A percentile compares a stretch with the other conserved stretches of the same genome.
phyloP scores from a whole-genome alignment of 2,329 filamentous ascomycete species.

The Nothomitra cinnamomea region DNA sequence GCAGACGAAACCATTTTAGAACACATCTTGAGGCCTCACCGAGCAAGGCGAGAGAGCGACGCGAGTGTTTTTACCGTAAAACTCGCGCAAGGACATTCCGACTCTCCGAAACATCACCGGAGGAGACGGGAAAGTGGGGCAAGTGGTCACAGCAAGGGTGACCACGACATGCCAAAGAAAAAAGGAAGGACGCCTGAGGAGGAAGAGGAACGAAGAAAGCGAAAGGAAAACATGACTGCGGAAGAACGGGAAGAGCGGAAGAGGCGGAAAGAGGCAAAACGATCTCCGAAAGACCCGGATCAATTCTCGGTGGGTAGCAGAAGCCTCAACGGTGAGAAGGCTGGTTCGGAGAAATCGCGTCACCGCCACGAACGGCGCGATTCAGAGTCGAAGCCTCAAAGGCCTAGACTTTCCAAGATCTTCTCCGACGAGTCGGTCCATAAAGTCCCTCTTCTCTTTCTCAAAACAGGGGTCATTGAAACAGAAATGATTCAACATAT shows the following conservation, averaged over 20 bases:
- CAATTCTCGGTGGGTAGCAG: neutral
- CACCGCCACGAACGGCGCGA: neutral
- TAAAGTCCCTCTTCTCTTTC: neutral
- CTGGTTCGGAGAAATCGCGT: neutral
- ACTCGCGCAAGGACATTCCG: neutral
- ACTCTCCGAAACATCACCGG: neutral
- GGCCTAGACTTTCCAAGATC: neutral
- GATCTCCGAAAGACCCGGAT: neutral
- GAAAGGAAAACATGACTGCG: conserved; percentile 3
- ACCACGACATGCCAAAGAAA: neutral
- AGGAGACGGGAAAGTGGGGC: conserved; percentile 2
- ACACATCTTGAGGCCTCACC: neutral
- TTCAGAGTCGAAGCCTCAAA: neutral
- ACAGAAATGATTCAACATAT: neutral
- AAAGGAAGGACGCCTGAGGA: neutral
- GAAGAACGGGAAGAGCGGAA: conserved; percentile 2
- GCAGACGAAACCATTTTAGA: neutral
- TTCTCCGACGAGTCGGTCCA: neutral
- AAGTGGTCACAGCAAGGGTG: conserved; percentile 2
- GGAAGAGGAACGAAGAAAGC: neutral
- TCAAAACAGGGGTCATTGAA: neutral
- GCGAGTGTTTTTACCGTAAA: neutral
- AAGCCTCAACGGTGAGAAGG: neutral
- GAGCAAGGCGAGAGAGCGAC: neutral
- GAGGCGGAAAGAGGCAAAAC: neutral